Evolutionary conservation across 108 stramenopile species (phyloP), one percentile per base, ranked within the genome.

Genomic region (Asterionellopsis glacialis): DNA sequence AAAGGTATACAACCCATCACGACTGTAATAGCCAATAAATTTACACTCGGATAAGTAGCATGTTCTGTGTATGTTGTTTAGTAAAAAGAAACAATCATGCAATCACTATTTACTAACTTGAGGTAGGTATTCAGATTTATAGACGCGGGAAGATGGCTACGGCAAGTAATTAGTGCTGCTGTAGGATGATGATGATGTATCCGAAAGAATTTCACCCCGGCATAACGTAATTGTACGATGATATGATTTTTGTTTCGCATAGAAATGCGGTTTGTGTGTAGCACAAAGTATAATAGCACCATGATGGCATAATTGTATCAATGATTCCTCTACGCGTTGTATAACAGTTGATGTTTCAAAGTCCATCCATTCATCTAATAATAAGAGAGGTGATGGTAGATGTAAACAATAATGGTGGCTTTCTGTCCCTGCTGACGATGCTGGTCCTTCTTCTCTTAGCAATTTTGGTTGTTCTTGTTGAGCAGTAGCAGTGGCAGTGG

Each of bases 281-380:
- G 64, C 69, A 19, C 41, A 63, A 16, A 71, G 0, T 0, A 82
- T 67, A 1, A 82, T 42, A 0, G 73, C 81, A 3, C 73, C 73
- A 25, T 39, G 12, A 0, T 41, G 0, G 0, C 45, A 55, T 14
- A 82, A 42, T 0, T 59, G 3, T 0, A 50, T 25, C 9, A 78
- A 39, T 1, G 64, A 26, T 9, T 33, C 15, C 41, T 69, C 69
- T 0, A 78, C 76, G 9, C 48, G 51, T 48, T 62, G 68, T 12
- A 67, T 45, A 0, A 78, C 74, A 1, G 53, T 22, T 13, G 57
- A 57, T 6, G 81, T 77, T 72, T 82, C 81, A 0, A 27, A 28
- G 44, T 82, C 81, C 71, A 82, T 40, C 76, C 74, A 78, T 42
- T 82, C 81, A 50, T 82, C 81, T 41, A 82, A 28, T 14, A 82